Conservation (phyloP, 2,329 filamentous ascomycete genomes). For the Penicillium sp. region DNA sequence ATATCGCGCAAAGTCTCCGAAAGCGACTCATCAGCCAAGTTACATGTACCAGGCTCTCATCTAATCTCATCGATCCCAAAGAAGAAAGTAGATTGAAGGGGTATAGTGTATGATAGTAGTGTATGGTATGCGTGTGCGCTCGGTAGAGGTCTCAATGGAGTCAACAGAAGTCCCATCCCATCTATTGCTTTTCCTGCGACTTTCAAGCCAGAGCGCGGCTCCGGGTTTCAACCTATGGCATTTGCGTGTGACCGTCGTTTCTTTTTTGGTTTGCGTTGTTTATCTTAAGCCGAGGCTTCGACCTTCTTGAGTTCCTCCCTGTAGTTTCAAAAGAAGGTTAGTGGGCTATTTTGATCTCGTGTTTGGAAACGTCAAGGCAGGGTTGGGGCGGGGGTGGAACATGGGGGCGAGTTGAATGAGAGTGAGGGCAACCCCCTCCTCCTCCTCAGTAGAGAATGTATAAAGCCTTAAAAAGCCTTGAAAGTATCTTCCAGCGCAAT, state of each 20-base stretch:
- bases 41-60: background rate
- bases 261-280: conserved; percentile 9
- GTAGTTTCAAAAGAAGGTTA: background rate
- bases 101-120: background rate
- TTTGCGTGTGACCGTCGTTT: background rate
- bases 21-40: background rate
- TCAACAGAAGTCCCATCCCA: background rate
- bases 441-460: conserved; percentile 2
- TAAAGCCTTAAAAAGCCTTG: background rate
- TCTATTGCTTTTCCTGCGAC: background rate
- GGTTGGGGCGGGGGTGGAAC: background rate
- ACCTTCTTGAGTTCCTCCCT: conserved; percentile 88
- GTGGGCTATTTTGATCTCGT: background rate
- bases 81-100: conserved; percentile 1
- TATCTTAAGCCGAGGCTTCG: conserved; percentile 69
- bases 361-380: background rate
- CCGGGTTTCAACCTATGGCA: background rate
- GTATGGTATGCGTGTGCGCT: background rate
- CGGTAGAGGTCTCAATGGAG: background rate
- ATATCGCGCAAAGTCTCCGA: background rate
- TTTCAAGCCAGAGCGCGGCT: background rate
- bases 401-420: background rate
- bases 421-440: background rate
- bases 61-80: background rate
- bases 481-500: background rate